These are phyloP conservation scores for Pseudogymnoascus sp. DNA, from an alignment of 2,329 filamentous ascomycete genomes.

Conservation along the genomic window DNA sequence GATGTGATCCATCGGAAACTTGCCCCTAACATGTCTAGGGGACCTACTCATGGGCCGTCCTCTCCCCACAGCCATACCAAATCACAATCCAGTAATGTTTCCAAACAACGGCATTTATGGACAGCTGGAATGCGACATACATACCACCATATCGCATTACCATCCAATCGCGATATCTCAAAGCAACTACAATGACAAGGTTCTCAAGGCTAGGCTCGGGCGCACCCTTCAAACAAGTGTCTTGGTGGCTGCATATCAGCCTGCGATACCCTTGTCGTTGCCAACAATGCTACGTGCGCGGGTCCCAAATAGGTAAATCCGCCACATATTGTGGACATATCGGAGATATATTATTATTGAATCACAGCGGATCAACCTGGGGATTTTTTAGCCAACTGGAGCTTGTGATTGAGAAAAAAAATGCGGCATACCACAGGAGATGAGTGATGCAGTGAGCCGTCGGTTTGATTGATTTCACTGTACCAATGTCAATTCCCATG, in stretches of 20 bases:
- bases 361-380: background rate
- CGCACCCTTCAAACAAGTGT: background rate
- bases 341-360: slow-evolving; percentile 1
- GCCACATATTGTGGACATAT: background rate
- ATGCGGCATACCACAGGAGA: background rate
- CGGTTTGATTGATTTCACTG: slow-evolving; percentile 2
- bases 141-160: background rate
- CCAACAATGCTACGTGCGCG: background rate
- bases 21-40: background rate
- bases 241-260: background rate
- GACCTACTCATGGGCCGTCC: background rate
- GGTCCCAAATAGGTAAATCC: background rate
- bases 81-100: background rate
- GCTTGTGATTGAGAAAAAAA: slow-evolving; percentile 3
- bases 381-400: background rate
- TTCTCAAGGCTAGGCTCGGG: background rate
- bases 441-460: background rate
- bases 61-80: background rate
- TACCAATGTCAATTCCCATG: background rate
- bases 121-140: slow-evolving; percentile 3
- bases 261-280: background rate
- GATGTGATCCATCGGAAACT: slow-evolving; percentile 5
- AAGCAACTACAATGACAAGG: background rate
- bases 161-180: background rate
- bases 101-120: background rate